Percentiles rank a stretch among this genome's conserved stretches.
These are phyloP conservation scores for Kluyveromyces starmeri DNA, from an alignment of 805 yeast species.

Conservation along the genomic window DNA sequence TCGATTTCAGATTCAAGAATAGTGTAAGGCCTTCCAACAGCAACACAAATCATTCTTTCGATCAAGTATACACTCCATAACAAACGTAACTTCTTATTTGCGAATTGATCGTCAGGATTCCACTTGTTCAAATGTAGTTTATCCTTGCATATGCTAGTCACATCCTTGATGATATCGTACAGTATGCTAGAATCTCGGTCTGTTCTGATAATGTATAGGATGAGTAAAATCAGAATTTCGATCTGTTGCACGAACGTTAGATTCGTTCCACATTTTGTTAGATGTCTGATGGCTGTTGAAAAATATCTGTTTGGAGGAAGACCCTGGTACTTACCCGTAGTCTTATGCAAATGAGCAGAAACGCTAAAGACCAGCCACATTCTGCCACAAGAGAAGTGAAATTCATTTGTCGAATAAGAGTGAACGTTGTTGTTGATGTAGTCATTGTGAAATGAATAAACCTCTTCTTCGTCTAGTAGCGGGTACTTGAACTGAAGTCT, in stretches of 20 bases:
- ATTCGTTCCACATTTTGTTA: conserved; percentile 36
- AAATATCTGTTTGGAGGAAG: conserved; percentile 48
- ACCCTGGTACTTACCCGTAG: conserved; percentile 48
- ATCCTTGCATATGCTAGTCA: conserved; percentile 37
- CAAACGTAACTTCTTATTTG: conserved; percentile 39
- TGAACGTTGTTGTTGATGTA: conserved; percentile 37
- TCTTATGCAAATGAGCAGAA: conserved; percentile 42
- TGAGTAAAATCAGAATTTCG: conserved; percentile 43
- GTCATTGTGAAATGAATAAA: conserved; percentile 41
- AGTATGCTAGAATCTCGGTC: conserved; percentile 50
- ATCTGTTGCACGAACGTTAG: conserved; percentile 38
- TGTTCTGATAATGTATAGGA: conserved; percentile 49
- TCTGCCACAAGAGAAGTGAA: conserved; percentile 46
- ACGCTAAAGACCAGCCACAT: conserved; percentile 48
- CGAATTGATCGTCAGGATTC: conserved; percentile 17
- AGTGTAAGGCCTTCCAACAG: conserved; percentile 50
- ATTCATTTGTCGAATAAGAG: conserved; percentile 28
- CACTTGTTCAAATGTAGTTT: conserved; percentile 22
- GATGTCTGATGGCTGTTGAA: conserved; percentile 50
- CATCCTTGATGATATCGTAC: conserved; percentile 45
- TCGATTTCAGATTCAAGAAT: conserved; percentile 43
- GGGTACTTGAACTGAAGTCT: conserved; percentile 51
- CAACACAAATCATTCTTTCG: conserved; percentile 53
- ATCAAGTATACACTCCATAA: conserved; percentile 60
- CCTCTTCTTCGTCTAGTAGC: conserved; percentile 42